A percentile compares a stretch with the other conserved stretches of the same genome.
Conservation (phyloP, 179 eudicot genomes). For the Carnegiea gigantea region DNA sequence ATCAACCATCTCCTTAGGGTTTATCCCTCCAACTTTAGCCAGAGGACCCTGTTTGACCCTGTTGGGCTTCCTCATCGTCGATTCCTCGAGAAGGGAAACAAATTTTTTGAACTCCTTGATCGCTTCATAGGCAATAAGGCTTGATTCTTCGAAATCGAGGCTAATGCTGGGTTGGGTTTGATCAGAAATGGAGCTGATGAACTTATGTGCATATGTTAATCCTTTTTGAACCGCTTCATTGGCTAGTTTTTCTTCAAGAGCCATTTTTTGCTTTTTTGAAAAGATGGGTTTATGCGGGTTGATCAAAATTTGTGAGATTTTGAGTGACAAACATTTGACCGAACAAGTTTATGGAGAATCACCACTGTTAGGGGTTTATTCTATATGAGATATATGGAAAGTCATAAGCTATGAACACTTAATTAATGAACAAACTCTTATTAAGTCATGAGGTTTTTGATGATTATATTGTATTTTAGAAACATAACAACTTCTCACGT, state of each 20-base stretch:
- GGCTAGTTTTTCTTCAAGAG: not conserved
- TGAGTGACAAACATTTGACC: conserved; percentile 14
- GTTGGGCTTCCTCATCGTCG: not conserved
- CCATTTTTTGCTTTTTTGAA: not conserved
- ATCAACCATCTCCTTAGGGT: conserved; percentile 26
- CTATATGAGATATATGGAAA: conserved; percentile 21
- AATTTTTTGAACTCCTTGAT: conserved; percentile 34
- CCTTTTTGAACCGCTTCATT: conserved; percentile 27
- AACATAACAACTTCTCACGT: conserved; percentile 36
- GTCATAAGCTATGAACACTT: conserved; percentile 4
- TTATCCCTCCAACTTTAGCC: conserved; percentile 26
- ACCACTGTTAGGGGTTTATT: conserved; percentile 18
- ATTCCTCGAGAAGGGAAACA: conserved; percentile 19
- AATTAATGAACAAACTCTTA: conserved; percentile 3
- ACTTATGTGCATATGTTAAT: conserved; percentile 31
- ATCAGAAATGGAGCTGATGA: conserved; percentile 30
- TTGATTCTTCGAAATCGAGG: conserved; percentile 14
- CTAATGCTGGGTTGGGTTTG: conserved; percentile 9
- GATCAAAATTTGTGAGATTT: conserved; percentile 3
- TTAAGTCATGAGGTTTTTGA: conserved; percentile 15
- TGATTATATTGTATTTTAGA: conserved; percentile 14
- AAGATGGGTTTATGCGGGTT: conserved; percentile 15
- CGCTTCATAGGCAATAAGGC: conserved; percentile 30
- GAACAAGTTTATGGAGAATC: conserved; percentile 26
- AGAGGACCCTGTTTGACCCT: conserved; percentile 36